Percentiles rank a stretch among this genome's conserved stretches.
These are phyloP conservation scores for Irpex sp. DNA, from an alignment of 1,284 basidiomycete genomes.

Conservation along the genomic window DNA sequence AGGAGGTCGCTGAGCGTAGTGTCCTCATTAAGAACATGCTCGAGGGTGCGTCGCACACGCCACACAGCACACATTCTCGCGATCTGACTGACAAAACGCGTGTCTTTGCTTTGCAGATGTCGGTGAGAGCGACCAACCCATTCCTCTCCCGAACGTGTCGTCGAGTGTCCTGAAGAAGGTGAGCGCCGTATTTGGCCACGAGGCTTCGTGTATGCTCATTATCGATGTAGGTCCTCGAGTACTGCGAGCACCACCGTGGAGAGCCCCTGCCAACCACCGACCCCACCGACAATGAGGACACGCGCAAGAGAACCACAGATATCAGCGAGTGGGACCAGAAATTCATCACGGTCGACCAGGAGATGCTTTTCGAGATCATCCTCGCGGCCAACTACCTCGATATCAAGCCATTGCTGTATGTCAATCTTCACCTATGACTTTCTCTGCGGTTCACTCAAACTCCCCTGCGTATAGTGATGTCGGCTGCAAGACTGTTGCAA, in stretches of 20 bases:
- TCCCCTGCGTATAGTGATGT: constrained; percentile 65
- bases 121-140: constrained; percentile 87
- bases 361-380: constrained; percentile 99
- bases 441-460: neutral
- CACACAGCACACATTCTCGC: constrained; percentile 7
- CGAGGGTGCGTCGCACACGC: constrained; percentile 61
- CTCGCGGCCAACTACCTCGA: constrained; percentile 99
- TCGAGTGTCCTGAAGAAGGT: constrained; percentile 97
- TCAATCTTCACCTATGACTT: constrained; percentile 10
- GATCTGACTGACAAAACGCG: constrained; percentile 2
- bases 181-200: constrained; percentile 7
- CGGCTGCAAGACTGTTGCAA: constrained; percentile 99
- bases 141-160: constrained; percentile 96
- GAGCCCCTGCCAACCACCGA: constrained; percentile 91
- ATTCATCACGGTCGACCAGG: constrained; percentile 95
- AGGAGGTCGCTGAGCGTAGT: constrained; percentile 91
- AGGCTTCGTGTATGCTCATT: constrained; percentile 11
- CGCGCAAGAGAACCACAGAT: constrained; percentile 95
- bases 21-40: constrained; percentile 99
- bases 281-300: constrained; percentile 77
- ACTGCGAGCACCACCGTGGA: constrained; percentile 97
- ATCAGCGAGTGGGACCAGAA: constrained; percentile 99
- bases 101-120: constrained; percentile 57
- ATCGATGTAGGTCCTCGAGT: constrained; percentile 82
- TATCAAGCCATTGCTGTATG: constrained; percentile 96